These are phyloP conservation scores for Kodamaea nitidulidarum DNA, from an alignment of 805 yeast genomes.

Conservation along the genomic window DNA sequence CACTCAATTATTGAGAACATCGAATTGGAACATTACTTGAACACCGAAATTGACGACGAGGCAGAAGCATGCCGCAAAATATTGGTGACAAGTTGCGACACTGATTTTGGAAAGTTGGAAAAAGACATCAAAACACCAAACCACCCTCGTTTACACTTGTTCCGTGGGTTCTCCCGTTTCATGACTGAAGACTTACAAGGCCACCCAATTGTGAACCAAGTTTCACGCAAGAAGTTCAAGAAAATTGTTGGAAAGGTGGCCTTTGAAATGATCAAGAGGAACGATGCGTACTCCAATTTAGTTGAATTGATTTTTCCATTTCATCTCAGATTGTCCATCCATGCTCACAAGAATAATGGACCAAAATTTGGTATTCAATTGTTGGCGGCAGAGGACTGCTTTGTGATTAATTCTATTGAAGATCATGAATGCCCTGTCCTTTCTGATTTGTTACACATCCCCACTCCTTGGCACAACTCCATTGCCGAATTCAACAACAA, in stretches of 20 bases:
- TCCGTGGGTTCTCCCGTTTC: conserved; percentile 55
- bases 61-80: conserved; percentile 36
- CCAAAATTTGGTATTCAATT: conserved; percentile 58
- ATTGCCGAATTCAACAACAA: conserved; percentile 41
- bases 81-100: conserved; percentile 35
- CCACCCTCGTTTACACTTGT: conserved; percentile 51
- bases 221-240: conserved; percentile 47
- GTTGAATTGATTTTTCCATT: conserved; percentile 58
- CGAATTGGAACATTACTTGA: conserved; percentile 27
- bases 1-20: conserved; percentile 17
- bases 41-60: conserved; percentile 28
- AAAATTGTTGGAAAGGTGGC: conserved; percentile 51
- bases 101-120: conserved; percentile 32
- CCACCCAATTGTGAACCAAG: conserved; percentile 33
- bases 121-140: conserved; percentile 29
- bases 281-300: conserved; percentile 61
- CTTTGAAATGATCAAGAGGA: conserved; percentile 61
- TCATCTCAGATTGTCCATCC: conserved; percentile 57
- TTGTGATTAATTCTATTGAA: conserved; percentile 44
- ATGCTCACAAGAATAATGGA: conserved; percentile 56
- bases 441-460: conserved; percentile 56
- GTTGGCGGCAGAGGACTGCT: conserved; percentile 40
- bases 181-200: conserved; percentile 55
- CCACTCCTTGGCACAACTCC: conserved; percentile 65
- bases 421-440: conserved; percentile 35